These are phyloP conservation scores for Stereocaulon alpinum DNA, from an alignment of 495 filamentous ascomycete species.

Conservation along the genomic window DNA sequence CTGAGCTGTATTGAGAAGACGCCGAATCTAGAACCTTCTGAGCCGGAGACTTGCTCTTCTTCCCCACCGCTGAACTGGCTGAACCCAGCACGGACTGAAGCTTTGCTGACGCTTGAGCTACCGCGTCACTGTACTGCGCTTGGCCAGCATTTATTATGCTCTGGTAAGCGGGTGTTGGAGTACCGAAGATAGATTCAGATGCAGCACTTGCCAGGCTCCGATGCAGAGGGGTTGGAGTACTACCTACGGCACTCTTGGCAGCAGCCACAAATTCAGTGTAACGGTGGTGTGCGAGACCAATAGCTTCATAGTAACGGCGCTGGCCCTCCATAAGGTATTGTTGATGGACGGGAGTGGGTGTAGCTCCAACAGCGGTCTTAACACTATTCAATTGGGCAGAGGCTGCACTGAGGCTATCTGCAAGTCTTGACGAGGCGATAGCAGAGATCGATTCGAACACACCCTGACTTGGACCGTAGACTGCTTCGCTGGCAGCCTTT, in stretches of 20 bases:
- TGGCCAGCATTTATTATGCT: conserved; percentile 37
- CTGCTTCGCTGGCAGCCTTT: conserved; percentile 27
- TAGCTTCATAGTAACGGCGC: conserved; percentile 63
- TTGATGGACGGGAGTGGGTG: conserved; percentile 45
- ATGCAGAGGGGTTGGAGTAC: conserved; percentile 37
- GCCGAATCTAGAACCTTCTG: conserved; percentile 37
- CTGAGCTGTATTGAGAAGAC: conserved; percentile 38
- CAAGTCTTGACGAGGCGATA: conserved; percentile 52
- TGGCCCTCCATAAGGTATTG: conserved; percentile 50
- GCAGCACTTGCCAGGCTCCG: conserved; percentile 25
- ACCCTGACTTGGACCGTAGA: conserved; percentile 32
- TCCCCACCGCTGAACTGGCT: conserved; percentile 36
- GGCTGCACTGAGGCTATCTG: conserved; percentile 53
- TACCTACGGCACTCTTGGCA: conserved; percentile 49
- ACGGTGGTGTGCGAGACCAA: conserved; percentile 66
- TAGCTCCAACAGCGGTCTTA: conserved; percentile 47
- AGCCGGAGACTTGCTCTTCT: conserved; percentile 32
- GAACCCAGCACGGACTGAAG: conserved; percentile 37
- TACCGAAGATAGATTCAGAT: conserved; percentile 25
- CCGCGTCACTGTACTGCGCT: conserved; percentile 35
- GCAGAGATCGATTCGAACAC: conserved; percentile 49
- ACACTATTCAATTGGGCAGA: conserved; percentile 53
- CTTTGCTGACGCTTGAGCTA: conserved; percentile 40
- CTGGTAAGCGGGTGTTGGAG: conserved; percentile 30
- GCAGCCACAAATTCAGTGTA: conserved; percentile 64